Base-by-base conservation (phyloP, 2,329 filamentous ascomycete species). In the Colletotrichum sp. region DNA sequence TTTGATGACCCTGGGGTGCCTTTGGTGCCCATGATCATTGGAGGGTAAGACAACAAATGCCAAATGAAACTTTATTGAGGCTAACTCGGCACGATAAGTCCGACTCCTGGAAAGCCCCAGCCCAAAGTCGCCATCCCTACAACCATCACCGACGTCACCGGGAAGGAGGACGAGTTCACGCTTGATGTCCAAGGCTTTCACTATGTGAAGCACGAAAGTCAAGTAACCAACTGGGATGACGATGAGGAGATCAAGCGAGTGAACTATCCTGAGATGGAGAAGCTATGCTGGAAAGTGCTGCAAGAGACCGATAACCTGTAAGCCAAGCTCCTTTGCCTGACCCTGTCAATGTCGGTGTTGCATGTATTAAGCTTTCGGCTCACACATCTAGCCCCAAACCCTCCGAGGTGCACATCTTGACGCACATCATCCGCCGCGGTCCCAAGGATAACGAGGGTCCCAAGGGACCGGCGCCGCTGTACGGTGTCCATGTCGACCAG, bases 91-190 rank as follows among this genome's bases (percentile, higher is more conserved):
- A 16, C 13, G 7, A 12, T 55, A 39, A 73, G 73, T 14, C 73
- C 73, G 57, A 61, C 48, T 13, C 73, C 73, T 3, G 73, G 70
- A 61, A 75, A 75, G 43, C 73, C 73, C 28, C 73, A 75, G 71
- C 94, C 92, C 0, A 90, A 94, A 79, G 89, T 93, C 13, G 87
- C 90, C 28, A 85, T 26, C 86, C 89, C 1, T 83, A 86, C 72
- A 88, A 92, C 2, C 82, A 84, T 34, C 86, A 92, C 43, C 86
- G 92, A 94, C 0, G 89, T 85, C 9, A 83, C 89, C 39, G 92
- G 92, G 0, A 92, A 94, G 80, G 91, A 94, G 69, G 92, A 94
- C 77, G 92, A 94, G 79, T 94, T 92, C 0, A 83, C 86, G 7
- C 85, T 86, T 26, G 90, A 91, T 0, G 90, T 92, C 0, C 86